A percentile compares a stretch with the other conserved stretches of the same genome.
These are phyloP conservation scores for Exophiala calicioides DNA, from an alignment of 2,329 filamentous ascomycete species.

Conservation along the genomic window DNA sequence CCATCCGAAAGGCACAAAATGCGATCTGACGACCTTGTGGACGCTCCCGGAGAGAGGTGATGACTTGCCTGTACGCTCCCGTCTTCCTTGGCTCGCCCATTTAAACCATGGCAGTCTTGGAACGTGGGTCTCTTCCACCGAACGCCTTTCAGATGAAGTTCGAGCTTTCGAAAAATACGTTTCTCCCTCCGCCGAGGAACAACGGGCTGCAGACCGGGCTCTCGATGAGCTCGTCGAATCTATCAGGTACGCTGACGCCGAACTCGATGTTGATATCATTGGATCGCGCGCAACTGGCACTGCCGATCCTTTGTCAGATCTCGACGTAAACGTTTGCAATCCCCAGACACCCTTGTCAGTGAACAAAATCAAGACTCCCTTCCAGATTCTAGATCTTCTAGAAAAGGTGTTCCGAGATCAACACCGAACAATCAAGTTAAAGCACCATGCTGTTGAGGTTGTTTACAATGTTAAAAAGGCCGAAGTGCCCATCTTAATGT, in stretches of 20 bases:
- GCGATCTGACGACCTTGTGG: constrained; percentile 22
- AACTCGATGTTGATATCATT: constrained; percentile 45
- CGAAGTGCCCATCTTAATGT: constrained; percentile 37
- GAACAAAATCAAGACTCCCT: constrained; percentile 8
- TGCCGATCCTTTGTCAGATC: constrained; percentile 54
- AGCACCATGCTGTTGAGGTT: constrained; percentile 13
- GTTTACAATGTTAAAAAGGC: constrained; percentile 25
- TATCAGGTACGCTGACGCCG: constrained; percentile 34
- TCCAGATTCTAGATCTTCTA: constrained; percentile 12
- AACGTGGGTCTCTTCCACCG: constrained; percentile 9
- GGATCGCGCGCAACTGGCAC: constrained; percentile 58
- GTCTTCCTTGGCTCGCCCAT: constrained; percentile 21
- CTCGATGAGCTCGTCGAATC: constrained; percentile 34
- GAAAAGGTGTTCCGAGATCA: constrained; percentile 13
- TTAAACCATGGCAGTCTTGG: not conserved
- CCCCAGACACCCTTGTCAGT: constrained; percentile 8
- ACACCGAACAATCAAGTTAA: constrained; percentile 6
- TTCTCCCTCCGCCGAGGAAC: constrained; percentile 47
- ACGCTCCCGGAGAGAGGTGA: constrained; percentile 9
- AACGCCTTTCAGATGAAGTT: constrained; percentile 49
- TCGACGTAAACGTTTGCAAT: constrained; percentile 48
- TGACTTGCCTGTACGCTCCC: constrained; percentile 3
- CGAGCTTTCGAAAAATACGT: constrained; percentile 48
- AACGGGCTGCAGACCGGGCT: constrained; percentile 33
- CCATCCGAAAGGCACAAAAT: constrained; percentile 17